Conservation (phyloP, 108 stramenopile genomes). For the Cylindrotheca closterium region DNA sequence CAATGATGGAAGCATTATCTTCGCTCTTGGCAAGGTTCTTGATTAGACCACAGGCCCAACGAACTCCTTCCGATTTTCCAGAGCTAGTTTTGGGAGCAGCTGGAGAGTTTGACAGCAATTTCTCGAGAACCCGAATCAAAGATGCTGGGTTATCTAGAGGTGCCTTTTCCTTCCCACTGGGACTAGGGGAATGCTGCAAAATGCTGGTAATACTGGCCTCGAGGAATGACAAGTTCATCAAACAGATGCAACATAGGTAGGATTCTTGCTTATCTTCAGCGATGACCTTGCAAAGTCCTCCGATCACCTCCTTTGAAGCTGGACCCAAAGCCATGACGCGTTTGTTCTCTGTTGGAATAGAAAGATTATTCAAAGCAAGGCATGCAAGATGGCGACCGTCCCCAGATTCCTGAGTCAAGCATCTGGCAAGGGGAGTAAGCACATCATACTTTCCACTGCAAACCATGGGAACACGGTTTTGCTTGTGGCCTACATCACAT, state of each 20-base stretch:
- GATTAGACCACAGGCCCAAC: conserved; percentile 93
- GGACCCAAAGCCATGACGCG: conserved; percentile 90
- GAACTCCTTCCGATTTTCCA: conserved; percentile 89
- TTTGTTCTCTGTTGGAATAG: conserved; percentile 93
- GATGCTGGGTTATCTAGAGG: conserved; percentile 84
- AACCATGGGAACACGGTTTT: conserved; percentile 92
- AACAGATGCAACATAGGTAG: conserved; percentile 92
- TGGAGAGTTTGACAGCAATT: conserved; percentile 83
- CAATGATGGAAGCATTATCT: conserved; percentile 85
- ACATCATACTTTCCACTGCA: conserved; percentile 91
- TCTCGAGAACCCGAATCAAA: conserved; percentile 81
- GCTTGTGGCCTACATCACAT: conserved; percentile 91
- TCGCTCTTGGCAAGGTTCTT: conserved; percentile 90
- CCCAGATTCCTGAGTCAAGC: conserved; percentile 86
- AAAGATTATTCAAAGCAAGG: conserved; percentile 90
- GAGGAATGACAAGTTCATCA: conserved; percentile 93
- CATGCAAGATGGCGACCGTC: conserved; percentile 90
- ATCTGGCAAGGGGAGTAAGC: conserved; percentile 82
- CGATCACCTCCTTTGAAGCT: conserved; percentile 80
- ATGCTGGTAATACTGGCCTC: conserved; percentile 88
- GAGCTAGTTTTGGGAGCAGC: conserved; percentile 87
- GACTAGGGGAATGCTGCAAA: conserved; percentile 75
- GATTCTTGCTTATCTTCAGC: conserved; percentile 91
- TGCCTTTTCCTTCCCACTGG: conserved; percentile 57
- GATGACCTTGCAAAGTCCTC: conserved; percentile 89